phyloP scores from a whole-genome alignment of 106 monocot genomes.

The Acanthochlamys bracteata region DNA sequence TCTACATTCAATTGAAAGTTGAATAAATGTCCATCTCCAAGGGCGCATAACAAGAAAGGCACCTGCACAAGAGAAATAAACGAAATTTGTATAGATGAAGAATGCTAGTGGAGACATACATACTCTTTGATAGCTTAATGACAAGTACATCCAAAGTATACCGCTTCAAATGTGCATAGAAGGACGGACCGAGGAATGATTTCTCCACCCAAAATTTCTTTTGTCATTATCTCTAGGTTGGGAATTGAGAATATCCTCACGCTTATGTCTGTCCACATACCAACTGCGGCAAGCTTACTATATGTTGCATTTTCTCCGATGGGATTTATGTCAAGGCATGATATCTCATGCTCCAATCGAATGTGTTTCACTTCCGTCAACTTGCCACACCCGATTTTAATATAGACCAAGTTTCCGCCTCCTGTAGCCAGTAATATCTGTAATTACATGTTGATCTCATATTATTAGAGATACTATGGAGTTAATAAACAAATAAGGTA shows the following conservation, averaged over 20 bases:
- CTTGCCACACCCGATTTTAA: conserved; percentile 71
- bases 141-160: conserved; percentile 18
- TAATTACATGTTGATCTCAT: neutral
- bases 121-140: neutral
- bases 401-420: conserved; percentile 90
- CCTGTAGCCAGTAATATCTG: conserved; percentile 93
- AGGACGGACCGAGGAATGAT: conserved; percentile 97
- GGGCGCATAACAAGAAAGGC: conserved; percentile 86
- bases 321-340: conserved; percentile 95
- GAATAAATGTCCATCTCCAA: conserved; percentile 96
- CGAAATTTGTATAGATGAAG: neutral
- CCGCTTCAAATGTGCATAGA: conserved; percentile 87
- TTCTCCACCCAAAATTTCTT: conserved; percentile 84
- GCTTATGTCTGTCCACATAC: conserved; percentile 99
- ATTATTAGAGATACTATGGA: too few relatives aligned
- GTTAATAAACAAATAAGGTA: neutral
- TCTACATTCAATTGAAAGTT: conserved; percentile 66
- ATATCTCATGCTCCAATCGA: conserved; percentile 86
- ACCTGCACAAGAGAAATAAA: conserved; percentile 28
- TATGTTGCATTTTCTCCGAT: conserved; percentile 58
- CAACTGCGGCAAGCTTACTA: conserved; percentile 76
- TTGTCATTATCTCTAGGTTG: conserved; percentile 53
- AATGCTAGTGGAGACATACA: neutral
- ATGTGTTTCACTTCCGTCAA: conserved; percentile 75
- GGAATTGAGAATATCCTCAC: conserved; percentile 89